Base-by-base conservation (phyloP, 257 asterid species). In the Linderniella brevidens region DNA sequence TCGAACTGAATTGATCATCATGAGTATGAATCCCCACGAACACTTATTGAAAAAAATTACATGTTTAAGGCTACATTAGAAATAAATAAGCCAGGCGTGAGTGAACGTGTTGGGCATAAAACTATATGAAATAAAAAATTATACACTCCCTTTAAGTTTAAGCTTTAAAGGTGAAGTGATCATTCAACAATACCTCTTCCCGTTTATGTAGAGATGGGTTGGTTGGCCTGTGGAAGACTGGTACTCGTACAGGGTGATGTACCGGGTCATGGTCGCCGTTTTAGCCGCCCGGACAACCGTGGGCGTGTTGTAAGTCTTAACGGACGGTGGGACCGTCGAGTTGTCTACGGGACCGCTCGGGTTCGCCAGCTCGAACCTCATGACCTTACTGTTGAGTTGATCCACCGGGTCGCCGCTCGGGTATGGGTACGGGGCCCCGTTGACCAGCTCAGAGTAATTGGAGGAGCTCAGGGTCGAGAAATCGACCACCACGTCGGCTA, bases 231-330 rank as follows among this genome's bases (percentile, higher is more conserved):
- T 61, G 2, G 17, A n/a, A 52, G 85, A 71, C 1, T 74, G 41
- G 57, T 86, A 82, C 69, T 86, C 97, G 17, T 77, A 77, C 69
- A 82, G 12, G 0, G 85, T 73, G 18, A 82, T 66, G 67, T 86
- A 77, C 32, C 32, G 58, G 8, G 76, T 77, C 12, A 14, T 17
- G 0, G 78, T 51, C 4, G 60, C 71, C 11, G 37, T 11, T 0
- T 82, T 60, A 15, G 52, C 8, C 2, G 45, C 37, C 0, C 85
- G 77, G 11, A 73, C 10, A 0, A 73, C 75, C 32, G 32, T 25
- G 32, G 6, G 32, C 32, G 32, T 25, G 32, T 25, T 25, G 47
- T 86, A 86, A 15, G 57, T 60, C 18, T 79, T 20, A 53, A 82
- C 17, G 4, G 17, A 35, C 0, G 11, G 13, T 0, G 87, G 93